Percentiles rank a stretch among this genome's conserved stretches.
Evolutionary conservation across 2,329 filamentous ascomycete genomes (phyloP).

Genomic region (Esteya vermicola): DNA sequence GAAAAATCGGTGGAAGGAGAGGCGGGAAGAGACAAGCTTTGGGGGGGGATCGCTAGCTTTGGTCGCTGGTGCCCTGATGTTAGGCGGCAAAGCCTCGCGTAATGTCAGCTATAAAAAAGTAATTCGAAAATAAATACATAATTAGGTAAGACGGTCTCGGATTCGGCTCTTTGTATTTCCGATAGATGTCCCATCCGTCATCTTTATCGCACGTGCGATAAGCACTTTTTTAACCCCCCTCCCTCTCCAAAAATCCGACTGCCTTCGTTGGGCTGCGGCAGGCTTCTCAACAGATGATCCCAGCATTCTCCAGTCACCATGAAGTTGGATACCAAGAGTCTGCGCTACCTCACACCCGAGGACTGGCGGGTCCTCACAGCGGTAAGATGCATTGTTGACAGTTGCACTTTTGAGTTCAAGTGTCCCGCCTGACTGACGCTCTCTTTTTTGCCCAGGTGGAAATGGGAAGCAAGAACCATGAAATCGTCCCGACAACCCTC

Average conservation of each 20-base stretch:
- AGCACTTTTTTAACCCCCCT: too few species aligned
- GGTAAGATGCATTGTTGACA: too few species aligned
- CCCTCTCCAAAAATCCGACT: too few species aligned
- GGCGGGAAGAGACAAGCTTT: slow-evolving; percentile 9
- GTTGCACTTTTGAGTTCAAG: too few species aligned
- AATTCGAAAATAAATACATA: slow-evolving; percentile 1
- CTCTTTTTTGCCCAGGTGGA: slow-evolving; percentile 53
- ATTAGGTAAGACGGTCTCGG: not conserved
- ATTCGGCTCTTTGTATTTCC: slow-evolving; percentile 5
- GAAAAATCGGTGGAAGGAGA: not conserved
- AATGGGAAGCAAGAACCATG: slow-evolving; percentile 88
- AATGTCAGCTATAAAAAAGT: slow-evolving; percentile 6
- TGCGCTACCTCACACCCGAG: slow-evolving; percentile 82
- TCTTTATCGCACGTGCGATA: too few species aligned
- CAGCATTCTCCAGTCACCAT: slow-evolving; percentile 33
- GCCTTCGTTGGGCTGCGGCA: too few species aligned
- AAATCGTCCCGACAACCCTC: slow-evolving; percentile 81
- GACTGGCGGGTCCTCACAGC: slow-evolving; percentile 93
- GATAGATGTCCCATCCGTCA: not conserved
- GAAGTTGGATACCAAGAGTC: slow-evolving; percentile 88
- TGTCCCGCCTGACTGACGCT: not conserved
- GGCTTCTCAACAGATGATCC: too few species aligned
- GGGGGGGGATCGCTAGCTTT: slow-evolving; percentile 8
- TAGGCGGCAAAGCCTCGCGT: too few species aligned
- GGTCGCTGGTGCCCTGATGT: slow-evolving; percentile 6